phyloP scores from a whole-genome alignment of 805 yeast species.

The Jamesozyma piceae region DNA sequence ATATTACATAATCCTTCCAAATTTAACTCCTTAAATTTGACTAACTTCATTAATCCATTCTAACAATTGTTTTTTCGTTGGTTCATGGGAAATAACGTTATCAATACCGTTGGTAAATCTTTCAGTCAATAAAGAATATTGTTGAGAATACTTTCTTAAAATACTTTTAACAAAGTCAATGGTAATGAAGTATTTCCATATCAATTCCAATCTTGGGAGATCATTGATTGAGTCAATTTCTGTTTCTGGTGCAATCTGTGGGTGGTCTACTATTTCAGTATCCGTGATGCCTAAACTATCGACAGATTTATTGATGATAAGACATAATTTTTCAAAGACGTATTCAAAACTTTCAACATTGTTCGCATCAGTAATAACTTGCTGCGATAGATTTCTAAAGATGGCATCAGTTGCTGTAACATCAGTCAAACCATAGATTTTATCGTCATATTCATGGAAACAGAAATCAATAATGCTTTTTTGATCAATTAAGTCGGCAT shows the following conservation, averaged over 20 bases:
- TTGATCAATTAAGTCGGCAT: slow-evolving; percentile 36
- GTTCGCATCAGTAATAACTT: slow-evolving; percentile 12
- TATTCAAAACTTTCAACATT: slow-evolving; percentile 22
- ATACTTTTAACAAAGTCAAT: slow-evolving; percentile 33
- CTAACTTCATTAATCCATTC: slow-evolving; percentile 31
- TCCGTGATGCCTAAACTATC: slow-evolving; percentile 11
- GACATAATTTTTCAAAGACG: slow-evolving; percentile 23
- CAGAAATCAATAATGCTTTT: slow-evolving; percentile 37
- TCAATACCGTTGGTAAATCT: slow-evolving; percentile 30
- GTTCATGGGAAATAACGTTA: slow-evolving; percentile 27
- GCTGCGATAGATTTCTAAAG: slow-evolving; percentile 30
- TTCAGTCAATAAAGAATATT: slow-evolving; percentile 29
- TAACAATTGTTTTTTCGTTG: slow-evolving; percentile 22
- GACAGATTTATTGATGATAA: slow-evolving; percentile 16
- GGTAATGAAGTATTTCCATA: slow-evolving; percentile 36
- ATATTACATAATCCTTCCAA: background rate
- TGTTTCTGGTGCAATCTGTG: slow-evolving; percentile 17
- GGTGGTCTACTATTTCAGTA: slow-evolving; percentile 12
- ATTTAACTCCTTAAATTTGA: slow-evolving; percentile 9
- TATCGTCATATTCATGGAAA: slow-evolving; percentile 23
- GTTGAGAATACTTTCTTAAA: slow-evolving; percentile 38
- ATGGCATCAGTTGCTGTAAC: slow-evolving; percentile 39
- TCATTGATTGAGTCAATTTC: slow-evolving; percentile 18
- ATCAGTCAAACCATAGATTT: slow-evolving; percentile 35
- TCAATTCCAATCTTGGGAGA: slow-evolving; percentile 28